These are phyloP conservation scores for Penicillium angulare DNA, from an alignment of 495 filamentous ascomycete species.

Conservation along the genomic window DNA sequence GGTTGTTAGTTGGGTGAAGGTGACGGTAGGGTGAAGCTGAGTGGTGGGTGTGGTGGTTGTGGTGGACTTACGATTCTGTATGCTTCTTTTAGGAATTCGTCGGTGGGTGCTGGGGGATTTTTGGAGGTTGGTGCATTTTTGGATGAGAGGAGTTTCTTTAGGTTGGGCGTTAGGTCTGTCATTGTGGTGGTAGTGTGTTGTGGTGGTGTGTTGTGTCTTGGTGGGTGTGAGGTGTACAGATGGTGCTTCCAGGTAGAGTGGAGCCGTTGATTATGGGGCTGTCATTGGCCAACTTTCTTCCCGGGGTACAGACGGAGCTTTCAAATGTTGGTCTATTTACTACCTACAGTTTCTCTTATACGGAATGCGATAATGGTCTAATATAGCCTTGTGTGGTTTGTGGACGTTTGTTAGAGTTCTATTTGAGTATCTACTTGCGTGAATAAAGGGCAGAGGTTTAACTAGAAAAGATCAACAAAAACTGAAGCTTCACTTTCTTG, in stretches of 20 bases:
- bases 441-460: too few relatives aligned
- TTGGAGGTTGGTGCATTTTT: constrained; percentile 28
- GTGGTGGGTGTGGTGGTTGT: constrained; percentile 8
- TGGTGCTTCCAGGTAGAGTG: not conserved
- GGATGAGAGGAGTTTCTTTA: constrained; percentile 59
- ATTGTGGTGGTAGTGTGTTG: constrained; percentile 35
- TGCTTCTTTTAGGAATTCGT: constrained; percentile 94
- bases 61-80: constrained; percentile 81
- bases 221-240: constrained; percentile 2
- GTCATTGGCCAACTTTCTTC: constrained; percentile 4
- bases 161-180: constrained; percentile 69
- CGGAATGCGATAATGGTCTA: too few relatives aligned
- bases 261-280: constrained; percentile 9
- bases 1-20: constrained; percentile 8
- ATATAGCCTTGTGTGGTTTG: too few relatives aligned
- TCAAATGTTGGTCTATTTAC: too few relatives aligned
- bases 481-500: too few relatives aligned
- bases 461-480: too few relatives aligned
- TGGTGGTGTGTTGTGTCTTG: too few relatives aligned
- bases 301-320: too few relatives aligned
- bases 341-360: too few relatives aligned
- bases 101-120: constrained; percentile 49
- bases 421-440: too few relatives aligned
- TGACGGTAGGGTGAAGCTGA: too few relatives aligned
- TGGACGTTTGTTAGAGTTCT: too few relatives aligned